These are phyloP conservation scores for Pleurotus platypus DNA, from an alignment of 768 basidiomycete genomes.

Conservation along the genomic window DNA sequence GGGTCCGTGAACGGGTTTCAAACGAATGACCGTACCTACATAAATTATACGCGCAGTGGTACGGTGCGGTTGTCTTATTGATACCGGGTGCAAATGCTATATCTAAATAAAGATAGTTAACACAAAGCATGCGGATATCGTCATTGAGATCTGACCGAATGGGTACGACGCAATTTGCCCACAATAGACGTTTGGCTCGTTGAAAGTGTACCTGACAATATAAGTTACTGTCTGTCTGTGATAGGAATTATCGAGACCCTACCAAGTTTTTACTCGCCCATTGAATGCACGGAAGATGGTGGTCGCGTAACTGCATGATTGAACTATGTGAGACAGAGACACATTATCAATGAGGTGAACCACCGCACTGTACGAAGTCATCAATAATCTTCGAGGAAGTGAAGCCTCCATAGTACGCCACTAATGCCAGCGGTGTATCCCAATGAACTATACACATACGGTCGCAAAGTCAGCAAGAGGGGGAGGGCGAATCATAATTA, in stretches of 20 bases:
- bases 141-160: slow-evolving; percentile 28
- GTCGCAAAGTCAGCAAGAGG: neutral
- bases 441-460: slow-evolving; percentile 34
- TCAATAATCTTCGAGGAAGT: slow-evolving; percentile 40
- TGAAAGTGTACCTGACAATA: slow-evolving; percentile 43
- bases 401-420: slow-evolving; percentile 49
- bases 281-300: slow-evolving; percentile 47
- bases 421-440: slow-evolving; percentile 44
- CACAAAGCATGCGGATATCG: neutral
- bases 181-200: slow-evolving; percentile 45
- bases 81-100: slow-evolving; percentile 35
- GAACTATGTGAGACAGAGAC: neutral
- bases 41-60: slow-evolving; percentile 41
- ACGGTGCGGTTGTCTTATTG: slow-evolving; percentile 39
- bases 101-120: slow-evolving; percentile 20
- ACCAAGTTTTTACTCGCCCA: slow-evolving; percentile 46
- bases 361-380: slow-evolving; percentile 41
- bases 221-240: neutral
- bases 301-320: slow-evolving; percentile 36
- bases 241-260: neutral
- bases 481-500: neutral
- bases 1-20: no score
- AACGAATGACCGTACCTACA: slow-evolving; percentile 21
- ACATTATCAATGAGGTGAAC: neutral
- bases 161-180: slow-evolving; percentile 32